Percentiles rank a stretch among this genome's conserved stretches.
These are phyloP conservation scores for Monosporascus sp. DNA, from an alignment of 2,329 filamentous ascomycete species.

Conservation along the genomic window DNA sequence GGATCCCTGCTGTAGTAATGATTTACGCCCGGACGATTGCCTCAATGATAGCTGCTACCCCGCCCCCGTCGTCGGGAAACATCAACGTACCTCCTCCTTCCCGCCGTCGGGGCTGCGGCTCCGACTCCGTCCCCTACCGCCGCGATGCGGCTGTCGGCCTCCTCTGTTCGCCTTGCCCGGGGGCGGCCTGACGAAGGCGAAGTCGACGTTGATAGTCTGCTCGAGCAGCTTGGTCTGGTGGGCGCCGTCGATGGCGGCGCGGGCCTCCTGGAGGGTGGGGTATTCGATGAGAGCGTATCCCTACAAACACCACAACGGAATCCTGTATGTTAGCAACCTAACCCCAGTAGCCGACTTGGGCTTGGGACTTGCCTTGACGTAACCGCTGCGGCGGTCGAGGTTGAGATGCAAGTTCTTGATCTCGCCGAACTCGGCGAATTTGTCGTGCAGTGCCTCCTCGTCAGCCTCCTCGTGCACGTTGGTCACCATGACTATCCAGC, in stretches of 20 bases:
- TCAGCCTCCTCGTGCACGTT: slow-evolving; percentile 85
- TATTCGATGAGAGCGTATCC: slow-evolving; percentile 85
- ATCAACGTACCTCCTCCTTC: slow-evolving; percentile 18
- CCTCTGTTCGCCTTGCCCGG: slow-evolving; percentile 50
- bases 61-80: not conserved
- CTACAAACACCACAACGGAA: slow-evolving; percentile 34
- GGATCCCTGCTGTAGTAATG: not conserved
- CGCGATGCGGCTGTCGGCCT: slow-evolving; percentile 33
- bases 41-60: not conserved
- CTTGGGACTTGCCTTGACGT: slow-evolving; percentile 64
- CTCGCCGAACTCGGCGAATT: slow-evolving; percentile 79
- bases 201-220: slow-evolving; percentile 76
- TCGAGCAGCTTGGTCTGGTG: slow-evolving; percentile 73
- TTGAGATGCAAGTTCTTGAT: slow-evolving; percentile 86
- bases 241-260: slow-evolving; percentile 76
- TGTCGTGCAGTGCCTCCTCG: slow-evolving; percentile 76
- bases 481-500: slow-evolving; percentile 82
- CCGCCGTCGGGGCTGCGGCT: slow-evolving; percentile 33
- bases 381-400: slow-evolving; percentile 74
- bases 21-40: not conserved
- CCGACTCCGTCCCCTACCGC: slow-evolving; percentile 38
- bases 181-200: slow-evolving; percentile 78
- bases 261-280: slow-evolving; percentile 70
- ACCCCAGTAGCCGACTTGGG: too few relatives aligned
- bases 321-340: too few relatives aligned